These are phyloP conservation scores for Forsythia viridissima DNA, from an alignment of 257 asterid genomes.

Conservation along the genomic window DNA sequence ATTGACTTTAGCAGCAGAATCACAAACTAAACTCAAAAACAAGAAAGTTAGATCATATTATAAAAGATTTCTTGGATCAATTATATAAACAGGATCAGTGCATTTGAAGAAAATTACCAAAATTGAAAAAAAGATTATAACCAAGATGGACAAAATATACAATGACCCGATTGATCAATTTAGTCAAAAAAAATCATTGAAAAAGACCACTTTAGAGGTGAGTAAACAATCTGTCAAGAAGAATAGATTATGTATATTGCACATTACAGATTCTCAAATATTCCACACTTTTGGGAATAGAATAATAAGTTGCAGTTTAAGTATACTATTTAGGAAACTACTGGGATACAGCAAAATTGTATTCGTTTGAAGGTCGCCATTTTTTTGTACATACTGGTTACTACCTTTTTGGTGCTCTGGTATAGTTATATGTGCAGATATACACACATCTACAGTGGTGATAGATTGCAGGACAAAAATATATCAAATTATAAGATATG, in stretches of 20 bases:
- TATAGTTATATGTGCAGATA: not conserved
- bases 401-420: not conserved
- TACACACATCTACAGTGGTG: not conserved
- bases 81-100: not conserved
- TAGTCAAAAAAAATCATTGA: not conserved
- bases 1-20: not conserved
- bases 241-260: not conserved
- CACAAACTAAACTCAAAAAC: not conserved
- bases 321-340: not conserved
- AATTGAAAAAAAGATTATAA: too few species aligned
- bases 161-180: not conserved
- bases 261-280: not conserved
- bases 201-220: conserved; percentile 5
- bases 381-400: not conserved
- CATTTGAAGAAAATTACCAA: not conserved
- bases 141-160: not conserved
- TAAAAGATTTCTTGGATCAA: not conserved
- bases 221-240: not conserved
- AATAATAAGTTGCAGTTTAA: not conserved
- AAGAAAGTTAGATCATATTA: not conserved
- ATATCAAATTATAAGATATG: too few species aligned
- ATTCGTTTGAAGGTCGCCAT: not conserved
- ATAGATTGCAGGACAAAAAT: not conserved
- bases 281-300: not conserved
- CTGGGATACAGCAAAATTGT: not conserved